Base-by-base conservation (phyloP, 306 rosid species). In the Pterocarpus santalinus region DNA sequence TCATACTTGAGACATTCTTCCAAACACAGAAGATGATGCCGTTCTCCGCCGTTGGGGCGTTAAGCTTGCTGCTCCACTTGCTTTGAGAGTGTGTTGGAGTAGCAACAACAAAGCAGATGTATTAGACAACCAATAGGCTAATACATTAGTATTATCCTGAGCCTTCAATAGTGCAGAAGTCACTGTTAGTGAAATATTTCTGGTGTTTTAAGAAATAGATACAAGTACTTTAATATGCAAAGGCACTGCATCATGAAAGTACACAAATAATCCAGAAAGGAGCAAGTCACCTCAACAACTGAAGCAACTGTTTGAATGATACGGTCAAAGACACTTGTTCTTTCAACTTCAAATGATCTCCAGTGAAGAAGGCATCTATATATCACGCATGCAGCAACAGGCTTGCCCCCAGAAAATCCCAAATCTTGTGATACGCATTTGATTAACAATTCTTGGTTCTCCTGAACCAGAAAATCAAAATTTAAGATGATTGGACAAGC, bases 301-400 rank as follows among this genome's bases (percentile, higher is more conserved):
- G 99, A 87, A 86, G 99, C 98, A 85, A 96, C 88, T 34, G 95
- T 89, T 90, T 96, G 99, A 91, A 94, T 96, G 53, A 96, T 84
- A 49, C 99, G 94, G 74, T 96, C 99, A 62, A 96, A 96, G 77
- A 96, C 95, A 75, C 85, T 91, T 17, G 99, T 96, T 77, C 99
- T 88, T 87, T 96, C 99, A 68, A 96, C 99, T 94, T 96, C 99
- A 83, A 94, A 96, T 64, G 99, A 96, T 80, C 99, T 88, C 99
- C 99, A 96, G 77, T 96, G 98, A 83, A 93, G 97, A 87, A 96
- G 99, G 81, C 99, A 94, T 91, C 92, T 96, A 82, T 94, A 96
- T 85, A 94, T 87, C 80, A 96, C 87, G 82, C 97, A 90, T 57
- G 99, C 99, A 81, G 99, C 98, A 77, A 92, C 65, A 66, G 99